Conservation (phyloP, 139 green algal species). For the Limnomonas spitsbergensis region DNA sequence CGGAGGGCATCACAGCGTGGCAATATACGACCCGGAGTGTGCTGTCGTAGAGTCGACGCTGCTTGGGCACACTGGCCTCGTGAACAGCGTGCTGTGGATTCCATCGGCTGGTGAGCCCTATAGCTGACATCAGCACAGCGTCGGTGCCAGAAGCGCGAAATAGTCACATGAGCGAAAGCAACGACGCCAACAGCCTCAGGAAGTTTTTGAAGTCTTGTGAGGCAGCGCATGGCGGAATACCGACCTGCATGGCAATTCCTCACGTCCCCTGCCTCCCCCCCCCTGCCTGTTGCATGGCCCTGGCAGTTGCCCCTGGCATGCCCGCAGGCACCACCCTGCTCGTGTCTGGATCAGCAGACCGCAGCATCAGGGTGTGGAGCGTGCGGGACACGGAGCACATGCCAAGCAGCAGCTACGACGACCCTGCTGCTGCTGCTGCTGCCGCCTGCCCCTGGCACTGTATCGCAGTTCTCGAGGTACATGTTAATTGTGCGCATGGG, state of each 20-base stretch:
- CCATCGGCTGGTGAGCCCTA: not conserved
- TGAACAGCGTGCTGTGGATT: conserved; percentile 80
- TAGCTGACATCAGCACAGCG: too few species aligned
- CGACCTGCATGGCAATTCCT: too few species aligned
- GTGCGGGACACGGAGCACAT: conserved; percentile 6
- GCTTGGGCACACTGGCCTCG: conserved; percentile 64
- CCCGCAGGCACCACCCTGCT: conserved; percentile 25
- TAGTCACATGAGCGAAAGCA: too few species aligned
- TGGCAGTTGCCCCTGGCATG: not conserved
- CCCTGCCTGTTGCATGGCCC: too few species aligned
- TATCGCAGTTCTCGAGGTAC: conserved; percentile 14
- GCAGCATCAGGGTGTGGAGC: conserved; percentile 59
- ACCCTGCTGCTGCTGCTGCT: too few species aligned
- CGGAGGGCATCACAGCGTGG: conserved; percentile 55
- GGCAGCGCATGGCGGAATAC: too few species aligned
- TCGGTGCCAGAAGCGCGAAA: too few species aligned
- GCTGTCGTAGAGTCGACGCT: conserved; percentile 54
- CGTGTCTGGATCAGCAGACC: conserved; percentile 58
- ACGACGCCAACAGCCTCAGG: too few species aligned
- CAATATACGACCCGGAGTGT: conserved; percentile 65
- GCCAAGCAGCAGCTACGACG: too few species aligned
- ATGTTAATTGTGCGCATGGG: too few species aligned
- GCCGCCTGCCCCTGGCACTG: not conserved
- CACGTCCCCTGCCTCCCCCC: too few species aligned
- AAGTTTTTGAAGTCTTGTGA: too few species aligned